These are phyloP conservation scores for Penicillium sp. DNA, from an alignment of 2,329 filamentous ascomycete species.

Conservation along the genomic window DNA sequence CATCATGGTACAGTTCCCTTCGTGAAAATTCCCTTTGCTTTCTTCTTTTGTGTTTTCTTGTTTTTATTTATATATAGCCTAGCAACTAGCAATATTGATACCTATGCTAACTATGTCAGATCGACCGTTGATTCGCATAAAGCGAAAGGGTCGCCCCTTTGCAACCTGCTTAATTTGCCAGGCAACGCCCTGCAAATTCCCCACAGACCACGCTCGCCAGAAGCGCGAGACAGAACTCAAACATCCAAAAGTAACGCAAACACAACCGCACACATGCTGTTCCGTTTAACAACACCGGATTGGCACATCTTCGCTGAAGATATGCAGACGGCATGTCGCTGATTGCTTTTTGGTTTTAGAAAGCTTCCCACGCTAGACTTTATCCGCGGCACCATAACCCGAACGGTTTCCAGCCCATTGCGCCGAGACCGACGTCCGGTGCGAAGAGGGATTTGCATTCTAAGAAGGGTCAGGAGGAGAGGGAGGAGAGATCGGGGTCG, in stretches of 20 bases:
- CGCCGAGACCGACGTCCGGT: conserved; percentile 16
- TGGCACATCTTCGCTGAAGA: conserved; percentile 16
- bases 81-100: no score
- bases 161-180: conserved; percentile 93
- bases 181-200: conserved; percentile 82
- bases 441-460: not conserved
- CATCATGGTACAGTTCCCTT: conserved; percentile 67
- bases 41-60: not conserved
- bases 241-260: conserved; percentile 34
- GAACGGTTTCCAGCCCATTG: conserved; percentile 24
- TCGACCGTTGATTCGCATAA: conserved; percentile 87
- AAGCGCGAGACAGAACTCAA: conserved; percentile 37
- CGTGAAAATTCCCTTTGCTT: not conserved
- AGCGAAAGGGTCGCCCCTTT: conserved; percentile 93
- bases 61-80: no score
- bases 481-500: conserved; percentile 12
- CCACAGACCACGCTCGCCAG: conserved; percentile 77
- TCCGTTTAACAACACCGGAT: conserved; percentile 6
- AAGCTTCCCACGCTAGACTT: conserved; percentile 24
- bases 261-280: conserved; percentile 12
- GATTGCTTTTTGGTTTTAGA: conserved; percentile 23
- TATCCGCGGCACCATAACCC: conserved; percentile 21
- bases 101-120: conserved; percentile 53
- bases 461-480: not conserved
- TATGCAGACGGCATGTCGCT: conserved; percentile 13